Evolutionary conservation across 352 stramenopile genomes (phyloP), one percentile per base, ranked within the genome.

Genomic region (Pythium aquatile): DNA sequence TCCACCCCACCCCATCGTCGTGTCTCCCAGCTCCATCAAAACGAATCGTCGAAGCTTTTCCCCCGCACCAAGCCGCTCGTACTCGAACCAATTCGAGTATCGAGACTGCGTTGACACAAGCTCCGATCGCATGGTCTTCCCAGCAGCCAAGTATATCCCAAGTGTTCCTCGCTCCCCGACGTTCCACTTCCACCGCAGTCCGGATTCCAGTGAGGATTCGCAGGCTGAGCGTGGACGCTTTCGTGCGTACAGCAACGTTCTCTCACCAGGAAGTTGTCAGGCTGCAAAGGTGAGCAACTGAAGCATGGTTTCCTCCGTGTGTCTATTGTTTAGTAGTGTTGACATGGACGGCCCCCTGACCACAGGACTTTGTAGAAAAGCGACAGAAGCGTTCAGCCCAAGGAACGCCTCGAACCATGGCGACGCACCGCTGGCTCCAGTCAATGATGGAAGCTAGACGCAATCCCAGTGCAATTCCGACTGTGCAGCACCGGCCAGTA

Each of bases 311-410:
- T 28, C 9, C 24, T 16, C 28, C 32, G 39, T 39, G 33, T 14
- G 39, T 39, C 28, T 14, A 2, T 4, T 51, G 37, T 33, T 13
- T 9, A 20, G 48, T 55, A 26, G 20, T 39, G 26, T 55, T 55
- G 30, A 55, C 30, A 35, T 39, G 40, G 13, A 16, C 32, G 32
- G 30, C 49, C 35, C 6, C 5, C 17, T 58, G 16, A 39, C 24
- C 2, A 26, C 48, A 86, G 77, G 81, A 76, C 2, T 90, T 90
- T 51, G 77, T 90, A 29, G 81, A 87, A 52, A 90, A 90, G 58
- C 75, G 81, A 8, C 77, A 76, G 49, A 73, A 74, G 40, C 79
- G 81, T 10, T 54, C 79, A 3, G 57, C 69, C 28, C 82, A 83
- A 59, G 64, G 69, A 40, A 90, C 81, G 1, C 81, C 81, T 0